Conservation (phyloP, 352 stramenopile genomes). For the Phytophthora fragariae region DNA sequence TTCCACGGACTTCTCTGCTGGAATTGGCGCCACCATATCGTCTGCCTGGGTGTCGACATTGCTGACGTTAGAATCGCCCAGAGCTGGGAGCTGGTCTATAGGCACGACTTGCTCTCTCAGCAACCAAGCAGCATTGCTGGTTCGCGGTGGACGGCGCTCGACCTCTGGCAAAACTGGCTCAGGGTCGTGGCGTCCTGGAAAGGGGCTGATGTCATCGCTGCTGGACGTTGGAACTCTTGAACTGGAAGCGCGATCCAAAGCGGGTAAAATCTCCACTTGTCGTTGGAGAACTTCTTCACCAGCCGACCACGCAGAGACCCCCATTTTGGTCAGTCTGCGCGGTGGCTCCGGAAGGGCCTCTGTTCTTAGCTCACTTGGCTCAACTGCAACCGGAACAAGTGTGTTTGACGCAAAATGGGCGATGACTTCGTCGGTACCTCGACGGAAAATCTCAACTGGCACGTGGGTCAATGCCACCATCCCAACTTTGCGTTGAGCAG, state of each 20-base stretch:
- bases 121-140: conserved; percentile 22
- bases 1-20: not conserved
- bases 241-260: conserved; percentile 21
- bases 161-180: conserved; percentile 8
- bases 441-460: conserved; percentile 35
- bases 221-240: not conserved
- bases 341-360: conserved; percentile 16
- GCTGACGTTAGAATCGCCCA: not conserved
- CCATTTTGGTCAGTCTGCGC: conserved; percentile 15
- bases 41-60: not conserved
- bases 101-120: conserved; percentile 12
- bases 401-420: conserved; percentile 31
- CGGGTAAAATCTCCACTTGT: conserved; percentile 32
- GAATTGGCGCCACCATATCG: not conserved
- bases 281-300: conserved; percentile 38
- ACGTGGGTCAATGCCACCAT: conserved; percentile 26
- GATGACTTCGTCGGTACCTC: conserved; percentile 21
- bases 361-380: conserved; percentile 15
- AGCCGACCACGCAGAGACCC: conserved; percentile 16
- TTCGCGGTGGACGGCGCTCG: conserved; percentile 12
- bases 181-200: conserved; percentile 22
- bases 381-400: conserved; percentile 11
- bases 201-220: conserved; percentile 25
- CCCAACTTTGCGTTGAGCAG: conserved; percentile 26
- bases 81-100: conserved; percentile 2